These are phyloP conservation scores for Choanephora cucurbitarum DNA, from an alignment of 371 early-diverging fungal genomes.

Conservation along the genomic window DNA sequence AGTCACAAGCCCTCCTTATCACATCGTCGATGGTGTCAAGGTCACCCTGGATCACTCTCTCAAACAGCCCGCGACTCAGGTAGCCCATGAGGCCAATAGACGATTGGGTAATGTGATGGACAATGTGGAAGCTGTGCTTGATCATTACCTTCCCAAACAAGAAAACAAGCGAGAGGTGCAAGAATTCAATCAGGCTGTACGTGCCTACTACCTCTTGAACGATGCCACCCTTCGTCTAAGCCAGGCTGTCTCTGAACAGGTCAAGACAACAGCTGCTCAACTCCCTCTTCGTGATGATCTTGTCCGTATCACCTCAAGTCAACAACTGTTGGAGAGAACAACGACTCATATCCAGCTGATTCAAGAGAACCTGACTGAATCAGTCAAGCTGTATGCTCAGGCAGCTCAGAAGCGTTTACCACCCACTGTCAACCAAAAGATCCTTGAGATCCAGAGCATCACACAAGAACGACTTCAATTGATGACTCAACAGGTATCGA, in stretches of 20 bases:
- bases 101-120: conserved; percentile 50
- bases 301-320: conserved; percentile 30
- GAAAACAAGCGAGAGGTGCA: conserved; percentile 38
- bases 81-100: conserved; percentile 52
- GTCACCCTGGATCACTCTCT: conserved; percentile 47
- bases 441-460: conserved; percentile 20
- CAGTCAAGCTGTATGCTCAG: conserved; percentile 33
- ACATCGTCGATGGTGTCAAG: conserved; percentile 33
- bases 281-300: conserved; percentile 40
- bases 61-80: conserved; percentile 47
- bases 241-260: conserved; percentile 33
- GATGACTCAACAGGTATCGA: conserved; percentile 37
- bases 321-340: conserved; percentile 33
- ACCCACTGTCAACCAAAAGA: conserved; percentile 30
- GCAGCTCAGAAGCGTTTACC: conserved; percentile 37
- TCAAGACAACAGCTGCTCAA: conserved; percentile 21
- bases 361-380: conserved; percentile 34
- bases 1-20: conserved; percentile 42
- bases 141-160: conserved; percentile 51
- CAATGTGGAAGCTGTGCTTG: conserved; percentile 50
- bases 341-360: conserved; percentile 35
- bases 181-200: conserved; percentile 43
- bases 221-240: conserved; percentile 36
- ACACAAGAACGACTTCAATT: conserved; percentile 22
- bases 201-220: conserved; percentile 41